Evolutionary conservation across 805 yeast genomes (phyloP), one percentile per base, ranked within the genome.

Genomic region (Saccharomyces kudriavzevii): DNA sequence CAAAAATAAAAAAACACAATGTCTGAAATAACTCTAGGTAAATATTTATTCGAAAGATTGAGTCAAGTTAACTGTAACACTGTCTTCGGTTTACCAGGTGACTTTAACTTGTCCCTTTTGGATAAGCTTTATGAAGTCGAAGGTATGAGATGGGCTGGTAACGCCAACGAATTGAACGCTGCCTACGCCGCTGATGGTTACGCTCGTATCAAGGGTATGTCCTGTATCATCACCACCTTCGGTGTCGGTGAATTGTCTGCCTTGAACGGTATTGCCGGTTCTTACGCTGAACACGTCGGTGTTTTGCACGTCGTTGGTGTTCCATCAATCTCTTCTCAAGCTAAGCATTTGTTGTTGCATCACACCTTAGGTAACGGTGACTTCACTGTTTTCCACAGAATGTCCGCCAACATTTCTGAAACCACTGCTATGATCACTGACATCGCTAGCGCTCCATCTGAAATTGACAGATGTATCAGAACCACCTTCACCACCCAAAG

Each of bases 191-290:
- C 91, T 9, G 96, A 90, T 67, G 97, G 96, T 5, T 91, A 89
- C 63, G 81, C 94, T 20, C 76, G 90, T 58, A 54, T 73, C 49
- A 73, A 72, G 53, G 59, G 66, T 4, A 56, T 74, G 9, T 74
- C 73, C 20, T 73, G 70, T 26, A 54, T 73, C 8, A 59, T 73
- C 30, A 73, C 77, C 0, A 90, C 97, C 4, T 87, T 77, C 69
- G 97, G 96, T 35, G 97, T 91, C 20, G 97, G 97, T 47, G 96
- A 89, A 68, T 75, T 89, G 53, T 82, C 89, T 52, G 96, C 96
- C 1, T 63, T 89, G 57, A 89, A 89, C 68, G 97, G 95, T 43
- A 75, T 87, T 45, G 78, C 89, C 31, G 96, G 96, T 35, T 81
- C 96, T 0, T 85, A 77, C 70, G 86, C 94, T 26, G 97, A 90